Evolutionary conservation across 2,329 filamentous ascomycete species (phyloP).

Genomic region (Thermothelomyces thermophilus): DNA sequence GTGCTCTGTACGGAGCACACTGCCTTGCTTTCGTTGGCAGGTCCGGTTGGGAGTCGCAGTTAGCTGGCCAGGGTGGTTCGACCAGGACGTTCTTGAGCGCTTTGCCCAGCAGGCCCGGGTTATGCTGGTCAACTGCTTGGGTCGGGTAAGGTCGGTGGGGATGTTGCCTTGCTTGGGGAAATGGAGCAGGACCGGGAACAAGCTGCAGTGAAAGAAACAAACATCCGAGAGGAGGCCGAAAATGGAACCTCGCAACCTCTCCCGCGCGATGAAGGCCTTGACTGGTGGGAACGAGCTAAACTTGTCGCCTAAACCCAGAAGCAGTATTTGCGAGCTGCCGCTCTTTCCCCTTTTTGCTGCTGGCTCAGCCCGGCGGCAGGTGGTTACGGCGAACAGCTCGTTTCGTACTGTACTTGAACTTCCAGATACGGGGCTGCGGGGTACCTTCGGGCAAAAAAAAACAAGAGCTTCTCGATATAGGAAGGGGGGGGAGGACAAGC

Average conservation of each 20-base stretch:
- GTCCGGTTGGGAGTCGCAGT: not conserved
- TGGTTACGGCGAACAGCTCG: slow-evolving; percentile 1
- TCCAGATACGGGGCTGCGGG: not conserved
- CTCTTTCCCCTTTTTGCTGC: no score
- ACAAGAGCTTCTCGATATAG: no score
- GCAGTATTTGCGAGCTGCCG: not conserved
- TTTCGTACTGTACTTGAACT: no score
- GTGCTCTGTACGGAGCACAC: slow-evolving; percentile 1
- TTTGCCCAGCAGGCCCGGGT: not conserved
- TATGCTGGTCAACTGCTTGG: not conserved
- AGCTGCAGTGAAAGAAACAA: not conserved
- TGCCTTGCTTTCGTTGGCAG: not conserved
- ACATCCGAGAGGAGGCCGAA: not conserved
- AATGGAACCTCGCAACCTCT: not conserved
- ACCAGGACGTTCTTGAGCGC: slow-evolving; percentile 1
- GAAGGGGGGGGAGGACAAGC: no score
- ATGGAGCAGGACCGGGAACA: not conserved
- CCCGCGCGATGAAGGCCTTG: not conserved
- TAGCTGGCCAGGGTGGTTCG: slow-evolving; percentile 1
- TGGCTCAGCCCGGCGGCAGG: no score
- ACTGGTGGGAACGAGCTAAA: not conserved
- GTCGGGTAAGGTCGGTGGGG: slow-evolving; percentile 1
- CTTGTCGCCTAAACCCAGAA: not conserved
- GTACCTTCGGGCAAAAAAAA: no score
- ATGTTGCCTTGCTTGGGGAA: slow-evolving; percentile 4